These are phyloP conservation scores for Myxozyma monticola DNA, from an alignment of 805 yeast species.

Conservation along the genomic window DNA sequence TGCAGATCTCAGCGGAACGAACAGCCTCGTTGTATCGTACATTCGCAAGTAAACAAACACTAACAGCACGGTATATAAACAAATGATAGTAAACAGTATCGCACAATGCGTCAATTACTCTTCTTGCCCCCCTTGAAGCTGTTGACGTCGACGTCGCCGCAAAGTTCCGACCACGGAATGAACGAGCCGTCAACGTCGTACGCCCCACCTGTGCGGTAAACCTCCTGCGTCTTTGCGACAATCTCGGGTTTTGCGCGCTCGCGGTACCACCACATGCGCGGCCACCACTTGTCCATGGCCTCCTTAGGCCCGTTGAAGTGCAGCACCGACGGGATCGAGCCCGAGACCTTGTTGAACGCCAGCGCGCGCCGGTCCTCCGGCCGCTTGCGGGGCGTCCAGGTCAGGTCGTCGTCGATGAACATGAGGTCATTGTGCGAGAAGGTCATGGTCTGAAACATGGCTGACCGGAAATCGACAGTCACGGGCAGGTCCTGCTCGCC, in stretches of 20 bases:
- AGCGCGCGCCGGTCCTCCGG: conserved; percentile 13
- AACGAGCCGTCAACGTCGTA: conserved; percentile 22
- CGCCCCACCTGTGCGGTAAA: conserved; percentile 28
- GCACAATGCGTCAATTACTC: too few relatives aligned
- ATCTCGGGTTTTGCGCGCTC: conserved; percentile 14
- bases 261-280: conserved; percentile 29
- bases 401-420: conserved; percentile 22
- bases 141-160: conserved; percentile 23
- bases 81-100: too few relatives aligned
- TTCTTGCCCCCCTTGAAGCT: too few relatives aligned
- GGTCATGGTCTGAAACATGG: conserved; percentile 30
- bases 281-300: conserved; percentile 31
- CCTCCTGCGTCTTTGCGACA: conserved; percentile 12
- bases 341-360: conserved; percentile 29
- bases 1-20: too few relatives aligned
- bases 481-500: conserved; percentile 25
- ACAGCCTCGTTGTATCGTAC: too few relatives aligned
- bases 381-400: conserved; percentile 22
- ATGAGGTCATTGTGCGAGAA: conserved; percentile 27
- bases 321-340: conserved; percentile 21
- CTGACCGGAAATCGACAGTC: conserved; percentile 25
- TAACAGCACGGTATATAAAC: too few relatives aligned
- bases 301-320: conserved; percentile 31
- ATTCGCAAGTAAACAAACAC: too few relatives aligned
- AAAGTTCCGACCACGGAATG: conserved; percentile 24